Percentiles rank a stretch among this genome's conserved stretches.
Conservation (phyloP, 495 filamentous ascomycete genomes). For the Oidiodendron maius region DNA sequence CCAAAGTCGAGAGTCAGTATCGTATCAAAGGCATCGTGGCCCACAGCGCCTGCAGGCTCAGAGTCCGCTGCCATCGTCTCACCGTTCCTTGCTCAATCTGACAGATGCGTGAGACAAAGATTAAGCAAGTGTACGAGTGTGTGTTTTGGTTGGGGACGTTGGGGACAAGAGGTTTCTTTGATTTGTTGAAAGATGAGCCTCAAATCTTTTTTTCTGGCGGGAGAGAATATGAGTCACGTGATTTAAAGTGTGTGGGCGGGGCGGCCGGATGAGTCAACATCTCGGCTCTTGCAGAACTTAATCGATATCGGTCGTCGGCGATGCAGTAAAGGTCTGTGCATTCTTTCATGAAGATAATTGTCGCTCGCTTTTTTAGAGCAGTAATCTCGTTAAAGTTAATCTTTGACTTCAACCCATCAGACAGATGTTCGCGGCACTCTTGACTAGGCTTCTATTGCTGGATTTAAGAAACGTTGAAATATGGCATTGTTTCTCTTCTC, state of each 20-base stretch:
- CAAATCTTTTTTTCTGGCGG: slow-evolving; percentile 1
- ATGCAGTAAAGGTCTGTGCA: too few relatives aligned
- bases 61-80: slow-evolving; percentile 10
- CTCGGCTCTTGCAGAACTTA: not conserved
- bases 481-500: too few relatives aligned
- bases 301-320: too few relatives aligned
- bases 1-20: slow-evolving; percentile 20
- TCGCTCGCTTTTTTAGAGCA: too few relatives aligned
- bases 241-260: too few relatives aligned
- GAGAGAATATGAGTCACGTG: not conserved
- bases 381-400: too few relatives aligned
- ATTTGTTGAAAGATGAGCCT: not conserved
- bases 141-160: slow-evolving; percentile 4
- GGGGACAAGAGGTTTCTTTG: slow-evolving; percentile 1
- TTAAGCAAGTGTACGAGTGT: slow-evolving; percentile 1
- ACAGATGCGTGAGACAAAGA: slow-evolving; percentile 3
- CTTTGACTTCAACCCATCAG: too few relatives aligned
- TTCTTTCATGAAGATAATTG: too few relatives aligned
- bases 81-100: slow-evolving; percentile 3
- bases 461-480: too few relatives aligned
- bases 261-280: not conserved
- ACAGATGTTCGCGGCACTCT: too few relatives aligned
- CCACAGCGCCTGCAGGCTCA: slow-evolving; percentile 11
- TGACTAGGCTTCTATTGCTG: too few relatives aligned
- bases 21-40: slow-evolving; percentile 16